phyloP scores from a whole-genome alignment of 805 yeast species.

The Candida silvatica region DNA sequence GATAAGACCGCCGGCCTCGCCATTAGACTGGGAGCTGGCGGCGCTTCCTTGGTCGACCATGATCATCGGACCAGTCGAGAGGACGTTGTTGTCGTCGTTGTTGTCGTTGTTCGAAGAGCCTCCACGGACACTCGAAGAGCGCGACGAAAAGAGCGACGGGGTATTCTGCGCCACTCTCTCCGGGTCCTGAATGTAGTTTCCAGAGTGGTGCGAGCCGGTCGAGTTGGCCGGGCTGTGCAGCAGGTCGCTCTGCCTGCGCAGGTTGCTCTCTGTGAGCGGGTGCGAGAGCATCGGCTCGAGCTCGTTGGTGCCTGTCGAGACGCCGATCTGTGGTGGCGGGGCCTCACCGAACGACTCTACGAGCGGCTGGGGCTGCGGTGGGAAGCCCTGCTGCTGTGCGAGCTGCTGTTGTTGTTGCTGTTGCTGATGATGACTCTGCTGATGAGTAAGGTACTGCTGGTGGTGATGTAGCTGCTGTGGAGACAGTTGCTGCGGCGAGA shows the following conservation, averaged over 20 bases:
- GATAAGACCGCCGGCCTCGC: background rate
- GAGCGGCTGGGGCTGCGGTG: slow-evolving; percentile 3
- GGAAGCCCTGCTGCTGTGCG: background rate
- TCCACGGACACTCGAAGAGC: slow-evolving; percentile 28
- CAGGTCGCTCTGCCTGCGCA: background rate
- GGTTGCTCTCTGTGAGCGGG: background rate
- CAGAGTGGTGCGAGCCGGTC: no score
- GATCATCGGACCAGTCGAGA: slow-evolving; percentile 11
- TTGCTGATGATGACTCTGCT: background rate
- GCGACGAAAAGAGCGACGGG: slow-evolving; percentile 47
- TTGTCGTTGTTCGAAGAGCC: slow-evolving; percentile 8
- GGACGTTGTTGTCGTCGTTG: background rate
- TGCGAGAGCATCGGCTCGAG: background rate
- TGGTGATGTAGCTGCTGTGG: background rate
- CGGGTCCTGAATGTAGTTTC: slow-evolving; percentile 28
- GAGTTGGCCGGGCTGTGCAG: background rate
- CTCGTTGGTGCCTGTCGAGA: background rate
- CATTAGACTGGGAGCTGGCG: background rate
- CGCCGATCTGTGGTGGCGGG: slow-evolving; percentile 3
- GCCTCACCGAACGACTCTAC: slow-evolving; percentile 4
- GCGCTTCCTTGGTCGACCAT: slow-evolving; percentile 20
- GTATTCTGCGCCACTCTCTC: slow-evolving; percentile 36
- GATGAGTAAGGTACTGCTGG: no score
- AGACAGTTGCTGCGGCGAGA: background rate
- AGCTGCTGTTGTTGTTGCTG: slow-evolving; percentile 2